A percentile compares a stretch with the other conserved stretches of the same genome.
These are phyloP conservation scores for Aphanomyces astaci DNA, from an alignment of 352 stramenopile species.

Conservation along the genomic window DNA sequence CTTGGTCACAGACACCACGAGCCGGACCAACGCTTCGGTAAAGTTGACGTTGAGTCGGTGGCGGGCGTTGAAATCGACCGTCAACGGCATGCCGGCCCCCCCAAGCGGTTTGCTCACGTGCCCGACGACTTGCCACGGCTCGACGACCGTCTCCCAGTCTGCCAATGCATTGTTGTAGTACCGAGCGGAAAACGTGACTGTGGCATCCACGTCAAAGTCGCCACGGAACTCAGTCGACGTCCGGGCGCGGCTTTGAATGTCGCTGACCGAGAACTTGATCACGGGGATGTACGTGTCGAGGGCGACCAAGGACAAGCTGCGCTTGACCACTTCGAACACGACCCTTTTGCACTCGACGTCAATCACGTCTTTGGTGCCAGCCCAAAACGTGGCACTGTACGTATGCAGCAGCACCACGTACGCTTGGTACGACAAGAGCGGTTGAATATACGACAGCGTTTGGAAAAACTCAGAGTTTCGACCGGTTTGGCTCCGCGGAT, in stretches of 20 bases:
- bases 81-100: constrained; percentile 28
- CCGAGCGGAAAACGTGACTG: constrained; percentile 65
- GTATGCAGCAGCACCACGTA: background rate
- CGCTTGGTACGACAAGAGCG: constrained; percentile 14
- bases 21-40: constrained; percentile 69
- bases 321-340: constrained; percentile 85
- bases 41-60: constrained; percentile 83
- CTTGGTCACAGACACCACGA: constrained; percentile 71
- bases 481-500: background rate
- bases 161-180: constrained; percentile 85
- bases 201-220: constrained; percentile 64
- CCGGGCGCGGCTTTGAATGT: constrained; percentile 70
- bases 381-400: constrained; percentile 1
- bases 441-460: constrained; percentile 11
- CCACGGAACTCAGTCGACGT: constrained; percentile 59
- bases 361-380: constrained; percentile 51
- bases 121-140: constrained; percentile 62
- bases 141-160: constrained; percentile 83
- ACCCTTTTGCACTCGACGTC: constrained; percentile 63
- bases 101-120: constrained; percentile 17
- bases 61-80: constrained; percentile 71
- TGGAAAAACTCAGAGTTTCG: constrained; percentile 2
- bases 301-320: constrained; percentile 77
- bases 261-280: constrained; percentile 80
- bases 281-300: constrained; percentile 86